phyloP scores from a whole-genome alignment of 352 stramenopile species.

The Pythium phragmitis region DNA sequence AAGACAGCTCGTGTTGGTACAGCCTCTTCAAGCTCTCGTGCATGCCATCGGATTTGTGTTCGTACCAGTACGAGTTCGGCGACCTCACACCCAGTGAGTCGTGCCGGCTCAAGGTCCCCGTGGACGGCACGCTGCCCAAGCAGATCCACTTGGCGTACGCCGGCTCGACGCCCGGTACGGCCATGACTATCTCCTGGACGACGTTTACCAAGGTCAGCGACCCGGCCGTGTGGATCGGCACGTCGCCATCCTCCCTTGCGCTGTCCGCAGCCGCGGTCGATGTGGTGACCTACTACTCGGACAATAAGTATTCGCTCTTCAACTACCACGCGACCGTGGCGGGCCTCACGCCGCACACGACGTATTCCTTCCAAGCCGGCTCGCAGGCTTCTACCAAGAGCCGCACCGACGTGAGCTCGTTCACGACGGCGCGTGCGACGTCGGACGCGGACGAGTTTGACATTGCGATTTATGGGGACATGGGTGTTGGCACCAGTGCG shows the following conservation, averaged over 20 bases:
- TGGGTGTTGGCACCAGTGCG: conserved; percentile 43
- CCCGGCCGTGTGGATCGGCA: conserved; percentile 40
- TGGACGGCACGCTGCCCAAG: conserved; percentile 25
- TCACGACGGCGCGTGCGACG: conserved; percentile 38
- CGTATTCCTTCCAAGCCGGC: conserved; percentile 42
- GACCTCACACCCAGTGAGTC: conserved; percentile 26
- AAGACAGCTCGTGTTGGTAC: conserved; percentile 17
- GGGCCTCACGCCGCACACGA: conserved; percentile 33
- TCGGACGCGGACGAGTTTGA: conserved; percentile 39
- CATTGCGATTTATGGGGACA: conserved; percentile 60
- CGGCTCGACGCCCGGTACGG: conserved; percentile 33
- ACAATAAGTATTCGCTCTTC: conserved; percentile 44
- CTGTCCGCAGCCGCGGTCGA: conserved; percentile 17
- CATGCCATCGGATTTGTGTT: conserved; percentile 15
- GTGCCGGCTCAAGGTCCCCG: conserved; percentile 18
- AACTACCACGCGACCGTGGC: conserved; percentile 43
- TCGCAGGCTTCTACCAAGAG: not conserved
- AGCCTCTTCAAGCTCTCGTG: conserved; percentile 14
- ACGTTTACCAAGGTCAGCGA: conserved; percentile 31
- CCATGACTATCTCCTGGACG: conserved; percentile 46
- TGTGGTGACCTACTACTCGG: conserved; percentile 32
- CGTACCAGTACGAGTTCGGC: conserved; percentile 19
- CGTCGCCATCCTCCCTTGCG: conserved; percentile 11
- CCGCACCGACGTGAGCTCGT: conserved; percentile 20
- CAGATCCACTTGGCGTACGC: conserved; percentile 55